Evolutionary conservation across 768 basidiomycete species (phyloP), one percentile per base, ranked within the genome.

Genomic region (Pleurotus pulmonarius): DNA sequence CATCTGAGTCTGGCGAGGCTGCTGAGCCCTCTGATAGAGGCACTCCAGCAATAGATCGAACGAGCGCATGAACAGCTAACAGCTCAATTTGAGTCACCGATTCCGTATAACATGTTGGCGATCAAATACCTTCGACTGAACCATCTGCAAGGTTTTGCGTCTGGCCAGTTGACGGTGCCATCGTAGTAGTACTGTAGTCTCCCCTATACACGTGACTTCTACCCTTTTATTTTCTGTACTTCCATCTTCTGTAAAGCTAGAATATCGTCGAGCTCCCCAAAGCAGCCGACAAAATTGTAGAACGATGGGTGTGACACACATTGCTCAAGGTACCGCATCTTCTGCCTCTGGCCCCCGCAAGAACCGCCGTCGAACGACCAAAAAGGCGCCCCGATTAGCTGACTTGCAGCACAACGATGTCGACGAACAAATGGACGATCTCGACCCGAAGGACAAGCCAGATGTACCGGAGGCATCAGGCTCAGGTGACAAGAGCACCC

Each of bases 1-100:
- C 80, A 48, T 83, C 81, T 47, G 75, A 65, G 49, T 83, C 81
- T 47, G 75, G 65, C 16, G 77, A 73, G 39, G 80, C 57, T 26
- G 74, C 75, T 25, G 61, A 53, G 55, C 62, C 67, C 34, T 66
- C 57, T 12, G 61, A 59, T 46, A 60, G 49, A 5, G 56, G 58
- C 20, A 60, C 65, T 49, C 69, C 73, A 39, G 70, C 66, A 46
- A 77, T 63, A 5, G 77, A 72, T 29, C 73, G 67, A 26, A 80
- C 70, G 13, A 78, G 68, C 40, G 75, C 71, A 22, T 69, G 72
- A 46, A 80, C 65, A 49, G 75, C 77, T 79, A 59, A 41, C 49
- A 47, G 22, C 60, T 63, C 52, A 61, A 58, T 41, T 55, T 56
- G 58, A 58, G 49, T 38, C 46, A 46, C 43, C 29, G 58, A 53